phyloP scores from a whole-genome alignment of 1,139 yeast species.

The Pichia sp. region DNA sequence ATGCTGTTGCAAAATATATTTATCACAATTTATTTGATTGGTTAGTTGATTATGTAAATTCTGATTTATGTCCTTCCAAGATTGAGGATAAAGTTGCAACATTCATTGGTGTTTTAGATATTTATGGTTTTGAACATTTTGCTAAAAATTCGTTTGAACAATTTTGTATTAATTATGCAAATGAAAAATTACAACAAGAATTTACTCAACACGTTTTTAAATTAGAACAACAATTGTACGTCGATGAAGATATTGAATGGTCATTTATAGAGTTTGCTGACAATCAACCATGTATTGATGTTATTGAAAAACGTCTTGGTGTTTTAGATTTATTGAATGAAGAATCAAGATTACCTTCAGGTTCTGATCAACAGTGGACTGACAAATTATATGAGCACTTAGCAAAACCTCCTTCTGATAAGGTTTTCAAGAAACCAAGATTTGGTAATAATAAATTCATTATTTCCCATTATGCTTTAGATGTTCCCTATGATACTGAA shows the following conservation, averaged over 20 bases:
- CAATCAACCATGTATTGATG: constrained; percentile 93
- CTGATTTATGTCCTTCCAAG: constrained; percentile 72
- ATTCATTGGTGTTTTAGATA: constrained; percentile 95
- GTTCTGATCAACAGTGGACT: constrained; percentile 88
- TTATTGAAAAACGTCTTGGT: constrained; percentile 87
- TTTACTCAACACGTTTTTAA: constrained; percentile 97
- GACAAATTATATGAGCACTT: constrained; percentile 84
- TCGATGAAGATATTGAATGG: constrained; percentile 92
- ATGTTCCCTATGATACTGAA: constrained; percentile 85
- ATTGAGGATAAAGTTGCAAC: constrained; percentile 52
- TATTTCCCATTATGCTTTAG: constrained; percentile 91
- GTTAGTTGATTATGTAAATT: constrained; percentile 80
- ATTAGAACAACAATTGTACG: constrained; percentile 91
- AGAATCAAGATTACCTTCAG: constrained; percentile 92
- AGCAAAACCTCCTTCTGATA: constrained; percentile 69
- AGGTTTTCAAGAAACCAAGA: constrained; percentile 87
- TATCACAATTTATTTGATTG: constrained; percentile 93
- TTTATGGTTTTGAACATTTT: constrained; percentile 95
- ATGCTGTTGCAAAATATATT: constrained; percentile 90
- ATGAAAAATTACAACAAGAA: constrained; percentile 95
- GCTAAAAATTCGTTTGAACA: constrained; percentile 93
- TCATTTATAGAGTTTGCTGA: constrained; percentile 93
- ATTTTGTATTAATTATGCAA: constrained; percentile 95
- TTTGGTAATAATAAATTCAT: constrained; percentile 89
- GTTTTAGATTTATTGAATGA: constrained; percentile 85